These are phyloP conservation scores for Coemansia sp. DNA, from an alignment of 192 early-diverging fungal species.

Conservation along the genomic window DNA sequence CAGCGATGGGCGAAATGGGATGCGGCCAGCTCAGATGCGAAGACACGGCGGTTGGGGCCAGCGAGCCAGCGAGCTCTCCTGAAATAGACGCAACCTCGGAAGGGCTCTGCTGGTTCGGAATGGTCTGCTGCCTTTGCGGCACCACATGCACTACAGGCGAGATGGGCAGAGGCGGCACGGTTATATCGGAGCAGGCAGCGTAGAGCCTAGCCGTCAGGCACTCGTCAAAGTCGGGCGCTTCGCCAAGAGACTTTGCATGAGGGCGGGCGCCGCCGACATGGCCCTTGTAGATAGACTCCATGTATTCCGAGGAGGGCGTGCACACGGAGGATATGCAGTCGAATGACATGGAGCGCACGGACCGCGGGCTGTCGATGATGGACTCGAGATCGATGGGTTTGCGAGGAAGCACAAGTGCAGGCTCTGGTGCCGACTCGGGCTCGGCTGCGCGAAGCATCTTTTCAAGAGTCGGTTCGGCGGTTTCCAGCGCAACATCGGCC, in stretches of 20 bases:
- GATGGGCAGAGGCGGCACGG: not conserved
- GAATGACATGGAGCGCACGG: conserved; percentile 42
- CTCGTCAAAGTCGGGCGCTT: not conserved
- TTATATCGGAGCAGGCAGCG: not conserved
- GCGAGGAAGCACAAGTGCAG: conserved; percentile 1
- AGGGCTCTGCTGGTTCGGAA: not conserved
- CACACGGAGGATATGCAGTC: conserved; percentile 48
- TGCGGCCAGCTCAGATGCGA: conserved; percentile 6
- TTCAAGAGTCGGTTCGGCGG: conserved; percentile 10
- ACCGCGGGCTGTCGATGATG: conserved; percentile 45
- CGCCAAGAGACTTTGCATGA: conserved; percentile 8
- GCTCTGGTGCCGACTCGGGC: not conserved
- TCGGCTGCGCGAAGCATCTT: conserved; percentile 6
- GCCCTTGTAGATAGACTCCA: conserved; percentile 5
- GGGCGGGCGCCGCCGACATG: not conserved
- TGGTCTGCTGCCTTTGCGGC: not conserved
- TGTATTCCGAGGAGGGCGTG: conserved; percentile 16
- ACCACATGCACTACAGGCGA: not conserved
- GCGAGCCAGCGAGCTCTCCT: conserved; percentile 1
- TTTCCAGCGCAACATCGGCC: conserved; percentile 27
- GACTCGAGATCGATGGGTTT: conserved; percentile 35
- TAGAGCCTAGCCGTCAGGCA: not conserved
- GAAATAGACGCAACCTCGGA: not conserved
- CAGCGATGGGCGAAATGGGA: conserved; percentile 11
- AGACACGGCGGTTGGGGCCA: not conserved